These are phyloP conservation scores for Ogataea hybrid DNA, from an alignment of 1,139 yeast genomes.

Conservation along the genomic window DNA sequence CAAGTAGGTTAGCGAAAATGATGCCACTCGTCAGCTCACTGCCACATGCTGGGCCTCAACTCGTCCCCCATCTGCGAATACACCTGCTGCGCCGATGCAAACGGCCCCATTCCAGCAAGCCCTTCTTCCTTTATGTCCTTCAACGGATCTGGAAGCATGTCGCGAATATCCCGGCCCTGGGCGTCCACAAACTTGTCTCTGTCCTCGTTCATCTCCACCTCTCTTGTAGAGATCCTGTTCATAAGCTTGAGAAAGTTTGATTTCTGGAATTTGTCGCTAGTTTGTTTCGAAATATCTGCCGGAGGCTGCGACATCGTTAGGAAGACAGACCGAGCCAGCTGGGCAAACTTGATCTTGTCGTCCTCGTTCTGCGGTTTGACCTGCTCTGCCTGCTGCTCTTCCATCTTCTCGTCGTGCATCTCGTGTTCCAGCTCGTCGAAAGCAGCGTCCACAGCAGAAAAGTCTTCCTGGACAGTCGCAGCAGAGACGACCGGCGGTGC, in stretches of 20 bases:
- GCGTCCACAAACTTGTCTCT: conserved; percentile 30
- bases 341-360: conserved; percentile 32
- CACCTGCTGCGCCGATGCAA: conserved; percentile 23
- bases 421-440: conserved; percentile 26
- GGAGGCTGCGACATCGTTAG: conserved; percentile 32
- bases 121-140: conserved; percentile 24
- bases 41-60: conserved; percentile 23
- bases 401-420: conserved; percentile 7
- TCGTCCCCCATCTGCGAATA: conserved; percentile 18
- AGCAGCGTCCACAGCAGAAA: conserved; percentile 21
- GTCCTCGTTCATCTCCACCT: conserved; percentile 29
- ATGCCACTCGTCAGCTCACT: conserved; percentile 2
- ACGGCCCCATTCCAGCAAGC: conserved; percentile 19
- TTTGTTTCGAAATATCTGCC: conserved; percentile 22
- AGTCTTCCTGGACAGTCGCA: background rate
- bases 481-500: background rate
- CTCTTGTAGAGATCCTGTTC: conserved; percentile 31
- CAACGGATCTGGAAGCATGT: conserved; percentile 32
- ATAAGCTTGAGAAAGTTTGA: conserved; percentile 34
- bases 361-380: conserved; percentile 17
- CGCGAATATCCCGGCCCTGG: conserved; percentile 35
- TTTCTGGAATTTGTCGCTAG: conserved; percentile 30
- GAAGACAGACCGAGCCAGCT: conserved; percentile 32
- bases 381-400: conserved; percentile 9
- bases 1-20: background rate